Evolutionary conservation across 495 filamentous ascomycete genomes (phyloP).

Genomic region (Penicillium bovifimosum): DNA sequence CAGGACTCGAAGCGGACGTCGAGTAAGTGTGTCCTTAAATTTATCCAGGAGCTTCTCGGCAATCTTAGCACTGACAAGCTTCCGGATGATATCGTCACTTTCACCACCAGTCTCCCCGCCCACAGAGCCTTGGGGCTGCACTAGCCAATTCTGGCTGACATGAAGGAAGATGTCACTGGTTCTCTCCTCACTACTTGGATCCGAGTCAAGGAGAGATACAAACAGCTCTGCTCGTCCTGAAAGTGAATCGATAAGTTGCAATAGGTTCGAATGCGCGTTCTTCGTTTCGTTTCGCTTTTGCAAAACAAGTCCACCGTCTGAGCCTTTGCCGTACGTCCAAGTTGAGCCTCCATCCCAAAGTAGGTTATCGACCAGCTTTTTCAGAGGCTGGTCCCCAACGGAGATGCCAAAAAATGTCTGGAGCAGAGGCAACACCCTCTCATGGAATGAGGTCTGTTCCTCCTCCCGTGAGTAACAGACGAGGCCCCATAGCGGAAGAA

Average conservation of each 20-base stretch:
- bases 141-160: slow-evolving; percentile 59
- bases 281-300: slow-evolving; percentile 14
- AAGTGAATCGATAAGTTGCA: slow-evolving; percentile 36
- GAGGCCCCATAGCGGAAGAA: slow-evolving; percentile 67
- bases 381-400: slow-evolving; percentile 36
- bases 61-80: slow-evolving; percentile 56
- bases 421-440: slow-evolving; percentile 32
- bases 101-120: slow-evolving; percentile 24
- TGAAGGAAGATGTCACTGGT: slow-evolving; percentile 59
- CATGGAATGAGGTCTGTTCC: slow-evolving; percentile 22
- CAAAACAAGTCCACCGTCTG: slow-evolving; percentile 33
- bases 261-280: slow-evolving; percentile 25
- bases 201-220: slow-evolving; percentile 46
- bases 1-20: slow-evolving; percentile 56
- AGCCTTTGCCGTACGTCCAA: slow-evolving; percentile 43
- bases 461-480: slow-evolving; percentile 47
- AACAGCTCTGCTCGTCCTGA: slow-evolving; percentile 46
- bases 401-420: slow-evolving; percentile 47
- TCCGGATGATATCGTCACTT: slow-evolving; percentile 36
- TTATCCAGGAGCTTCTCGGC: slow-evolving; percentile 62
- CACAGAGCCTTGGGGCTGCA: slow-evolving; percentile 14
- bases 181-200: slow-evolving; percentile 49
- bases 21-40: slow-evolving; percentile 62
- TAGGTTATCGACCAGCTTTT: slow-evolving; percentile 43
- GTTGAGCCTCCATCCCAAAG: slow-evolving; percentile 47